A percentile compares a stretch with the other conserved stretches of the same genome.
Evolutionary conservation across 768 basidiomycete species (phyloP).

Genomic region (Suillus paluster): DNA sequence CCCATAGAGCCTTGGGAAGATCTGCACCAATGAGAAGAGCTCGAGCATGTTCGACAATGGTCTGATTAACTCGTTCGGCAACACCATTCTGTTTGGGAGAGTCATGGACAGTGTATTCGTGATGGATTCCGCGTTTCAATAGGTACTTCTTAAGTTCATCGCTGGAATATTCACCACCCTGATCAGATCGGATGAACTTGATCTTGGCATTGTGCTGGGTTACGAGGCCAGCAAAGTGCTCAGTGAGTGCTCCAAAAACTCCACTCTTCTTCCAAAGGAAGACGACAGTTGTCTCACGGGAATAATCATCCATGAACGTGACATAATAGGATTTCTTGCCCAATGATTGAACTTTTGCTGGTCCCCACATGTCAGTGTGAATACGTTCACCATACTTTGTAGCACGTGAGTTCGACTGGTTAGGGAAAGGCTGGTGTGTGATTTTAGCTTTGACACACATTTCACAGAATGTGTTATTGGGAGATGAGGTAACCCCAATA

Average conservation of each 20-base stretch:
- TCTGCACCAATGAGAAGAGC: slow-evolving; percentile 22
- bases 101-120: slow-evolving; percentile 26
- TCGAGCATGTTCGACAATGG: slow-evolving; percentile 20
- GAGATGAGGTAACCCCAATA: neutral
- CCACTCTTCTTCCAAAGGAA: slow-evolving; percentile 34
- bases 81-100: slow-evolving; percentile 33
- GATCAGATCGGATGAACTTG: slow-evolving; percentile 24
- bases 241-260: slow-evolving; percentile 18
- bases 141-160: slow-evolving; percentile 23
- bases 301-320: slow-evolving; percentile 42
- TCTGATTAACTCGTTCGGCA: slow-evolving; percentile 32
- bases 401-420: neutral
- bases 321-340: slow-evolving; percentile 36
- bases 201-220: slow-evolving; percentile 29
- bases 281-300: slow-evolving; percentile 27
- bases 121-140: slow-evolving; percentile 20
- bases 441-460: slow-evolving; percentile 11
- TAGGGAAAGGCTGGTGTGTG: slow-evolving; percentile 2
- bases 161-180: slow-evolving; percentile 31
- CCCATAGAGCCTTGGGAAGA: slow-evolving; percentile 31
- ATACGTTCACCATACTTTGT: slow-evolving; percentile 14
- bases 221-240: slow-evolving; percentile 28
- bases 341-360: slow-evolving; percentile 21
- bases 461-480: slow-evolving; percentile 2
- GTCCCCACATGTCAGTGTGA: slow-evolving; percentile 40